Evolutionary conservation across 116 monocot genomes (phyloP).

Genomic region (Posidonia oceanica): DNA sequence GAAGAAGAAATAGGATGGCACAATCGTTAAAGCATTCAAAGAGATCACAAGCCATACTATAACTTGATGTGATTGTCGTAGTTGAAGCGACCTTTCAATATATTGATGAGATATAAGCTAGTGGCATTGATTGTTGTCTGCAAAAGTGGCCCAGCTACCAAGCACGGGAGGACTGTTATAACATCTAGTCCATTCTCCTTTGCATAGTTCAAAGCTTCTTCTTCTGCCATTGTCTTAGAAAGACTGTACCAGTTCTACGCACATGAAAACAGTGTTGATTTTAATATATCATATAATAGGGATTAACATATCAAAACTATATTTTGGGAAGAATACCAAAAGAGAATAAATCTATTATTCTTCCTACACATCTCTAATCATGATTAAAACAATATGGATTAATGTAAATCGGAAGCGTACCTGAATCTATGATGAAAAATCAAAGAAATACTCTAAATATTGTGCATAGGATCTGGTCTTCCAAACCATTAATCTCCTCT

Average conservation of each 20-base stretch:
- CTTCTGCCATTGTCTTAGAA: conserved; percentile 70
- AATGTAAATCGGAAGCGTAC: too few relatives aligned
- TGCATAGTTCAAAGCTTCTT: conserved; percentile 36
- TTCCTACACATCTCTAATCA: too few relatives aligned
- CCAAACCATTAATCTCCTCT: too few relatives aligned
- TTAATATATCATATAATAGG: too few relatives aligned
- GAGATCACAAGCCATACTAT: neutral
- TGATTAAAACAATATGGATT: too few relatives aligned
- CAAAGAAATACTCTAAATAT: too few relatives aligned
- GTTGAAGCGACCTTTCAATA: conserved; percentile 33
- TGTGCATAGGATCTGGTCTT: too few relatives aligned
- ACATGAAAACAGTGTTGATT: neutral
- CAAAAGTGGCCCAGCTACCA: conserved; percentile 46
- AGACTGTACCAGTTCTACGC: conserved; percentile 56
- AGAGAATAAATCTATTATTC: too few relatives aligned
- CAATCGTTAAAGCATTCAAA: neutral
- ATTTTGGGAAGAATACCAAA: too few relatives aligned
- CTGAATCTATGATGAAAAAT: too few relatives aligned
- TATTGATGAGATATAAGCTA: conserved; percentile 30
- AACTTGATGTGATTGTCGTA: neutral
- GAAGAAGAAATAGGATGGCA: too few relatives aligned
- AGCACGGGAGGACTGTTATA: conserved; percentile 41
- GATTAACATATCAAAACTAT: too few relatives aligned
- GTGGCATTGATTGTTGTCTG: conserved; percentile 56
- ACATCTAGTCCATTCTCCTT: conserved; percentile 35